phyloP scores from a whole-genome alignment of 805 yeast species.

The Kazachstania psychrophila region DNA sequence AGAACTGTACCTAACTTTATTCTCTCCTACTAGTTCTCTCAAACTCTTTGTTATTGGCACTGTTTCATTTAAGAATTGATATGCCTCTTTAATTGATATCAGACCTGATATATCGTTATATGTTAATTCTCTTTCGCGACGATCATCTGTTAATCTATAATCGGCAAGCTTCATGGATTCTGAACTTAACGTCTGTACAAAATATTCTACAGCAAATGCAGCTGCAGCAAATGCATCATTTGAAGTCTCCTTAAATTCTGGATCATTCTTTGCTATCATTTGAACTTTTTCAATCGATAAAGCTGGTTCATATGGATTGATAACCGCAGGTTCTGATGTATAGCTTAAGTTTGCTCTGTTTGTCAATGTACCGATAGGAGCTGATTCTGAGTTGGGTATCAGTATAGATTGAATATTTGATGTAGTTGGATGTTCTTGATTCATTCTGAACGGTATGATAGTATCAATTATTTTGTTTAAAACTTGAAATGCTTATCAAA shows the following conservation, averaged over 20 bases:
- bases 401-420: too few relatives aligned
- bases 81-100: constrained; percentile 13
- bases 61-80: constrained; percentile 20
- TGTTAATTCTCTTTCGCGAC: constrained; percentile 6
- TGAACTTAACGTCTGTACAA: constrained; percentile 16
- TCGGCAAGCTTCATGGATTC: constrained; percentile 16
- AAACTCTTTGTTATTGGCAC: constrained; percentile 20
- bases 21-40: constrained; percentile 18
- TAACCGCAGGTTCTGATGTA: not conserved
- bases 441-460: too few relatives aligned
- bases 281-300: constrained; percentile 21
- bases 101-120: constrained; percentile 20
- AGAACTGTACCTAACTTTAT: constrained; percentile 19
- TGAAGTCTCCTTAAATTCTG: constrained; percentile 18
- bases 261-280: constrained; percentile 23
- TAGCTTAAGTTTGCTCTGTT: too few relatives aligned
- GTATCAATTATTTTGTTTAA: too few relatives aligned
- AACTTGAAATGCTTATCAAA: too few relatives aligned
- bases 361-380: not conserved
- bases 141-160: not conserved
- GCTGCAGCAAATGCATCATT: constrained; percentile 20
- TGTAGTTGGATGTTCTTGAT: too few relatives aligned
- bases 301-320: not conserved
- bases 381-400: too few relatives aligned
- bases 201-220: constrained; percentile 22